Evolutionary conservation across 2,329 filamentous ascomycete species (phyloP).

Genomic region (Xylaria sp.): DNA sequence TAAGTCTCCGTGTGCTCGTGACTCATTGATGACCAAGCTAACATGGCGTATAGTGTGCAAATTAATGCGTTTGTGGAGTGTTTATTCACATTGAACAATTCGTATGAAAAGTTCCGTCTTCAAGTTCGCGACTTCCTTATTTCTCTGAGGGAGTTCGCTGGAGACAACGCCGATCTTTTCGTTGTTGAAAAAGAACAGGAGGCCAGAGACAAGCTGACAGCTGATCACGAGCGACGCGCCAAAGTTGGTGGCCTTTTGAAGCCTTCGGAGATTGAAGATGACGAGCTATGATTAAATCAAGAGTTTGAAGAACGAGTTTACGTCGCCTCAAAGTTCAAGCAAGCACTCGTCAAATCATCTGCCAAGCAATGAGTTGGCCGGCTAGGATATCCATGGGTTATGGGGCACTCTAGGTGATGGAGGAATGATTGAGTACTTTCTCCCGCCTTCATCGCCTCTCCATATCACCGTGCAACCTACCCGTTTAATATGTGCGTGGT

Average conservation of each 20-base stretch:
- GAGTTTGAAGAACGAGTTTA: conserved; percentile 74
- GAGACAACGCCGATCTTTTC: conserved; percentile 94
- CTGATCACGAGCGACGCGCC: conserved; percentile 89
- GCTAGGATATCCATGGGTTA: conserved; percentile 53
- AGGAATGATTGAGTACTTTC: conserved; percentile 24
- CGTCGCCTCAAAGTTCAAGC: conserved; percentile 53
- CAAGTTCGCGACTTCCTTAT: conserved; percentile 97
- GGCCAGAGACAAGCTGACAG: conserved; percentile 83
- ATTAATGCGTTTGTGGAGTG: conserved; percentile 91
- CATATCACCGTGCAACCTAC: conserved; percentile 35
- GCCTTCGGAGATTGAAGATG: conserved; percentile 94
- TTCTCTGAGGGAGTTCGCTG: conserved; percentile 94
- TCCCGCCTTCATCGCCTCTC: conserved; percentile 33
- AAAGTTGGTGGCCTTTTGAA: conserved; percentile 97
- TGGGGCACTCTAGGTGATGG: conserved; percentile 46
- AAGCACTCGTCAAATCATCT: conserved; percentile 39
- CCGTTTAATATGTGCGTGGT: conserved; percentile 43
- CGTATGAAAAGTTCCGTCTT: conserved; percentile 94
- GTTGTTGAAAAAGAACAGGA: conserved; percentile 95
- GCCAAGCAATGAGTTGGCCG: conserved; percentile 46
- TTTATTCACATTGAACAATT: conserved; percentile 86
- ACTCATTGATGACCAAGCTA: conserved; percentile 48
- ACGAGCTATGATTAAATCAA: conserved; percentile 85
- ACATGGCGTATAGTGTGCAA: conserved; percentile 71
- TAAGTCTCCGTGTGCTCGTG: conserved; percentile 60